Base-by-base conservation (phyloP, 176 grass and related monocot genomes). In the Alloteropsis semialata region DNA sequence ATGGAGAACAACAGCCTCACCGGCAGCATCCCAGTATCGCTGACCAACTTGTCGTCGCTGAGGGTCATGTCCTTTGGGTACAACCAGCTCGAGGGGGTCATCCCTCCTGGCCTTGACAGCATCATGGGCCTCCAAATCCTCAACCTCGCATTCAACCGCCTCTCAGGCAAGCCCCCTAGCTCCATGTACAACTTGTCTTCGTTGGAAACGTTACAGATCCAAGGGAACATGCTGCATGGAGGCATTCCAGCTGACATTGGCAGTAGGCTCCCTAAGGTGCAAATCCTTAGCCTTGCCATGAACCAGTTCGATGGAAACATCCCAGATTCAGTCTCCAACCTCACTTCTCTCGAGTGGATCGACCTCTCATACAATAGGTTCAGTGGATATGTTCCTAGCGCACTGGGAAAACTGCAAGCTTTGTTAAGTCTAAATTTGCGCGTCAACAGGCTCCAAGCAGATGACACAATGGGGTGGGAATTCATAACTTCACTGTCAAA, bases 251-350 rank as follows among this genome's bases (percentile, higher is more conserved):
- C 15, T 0, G 43, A 50, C 16, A 50, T 72, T 1, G 69, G 69
- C 1, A 32, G 3, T 15, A 19, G 0, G 16, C 32, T 72, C 27
- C n/a, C 69, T 3, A 72, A 21, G 8, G 10, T 72, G 15, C 0
- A 1, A 16, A 0, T 10, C 0, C 42, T 72, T 9, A 18, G 0
- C 24, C 0, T 10, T 0, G 0, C n/a, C n/a, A n/a, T n/a, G 7
- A 72, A 72, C 69, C 43, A 21, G 1, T 15, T 74, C 8, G 59
- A 5, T 0, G 65, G 83, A 0, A 0, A 5, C 10, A 50, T 77
- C 73, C 82, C 83, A 21, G 44, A 22, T 14, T 78, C 83, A 44
- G 10, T 78, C 3, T 46, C 17, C 39, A 78, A 78, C 9, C 39
- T 63, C 16, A 62, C 75, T 4, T 22, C 38, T 3, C 25, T 78